These are phyloP conservation scores for Kurtzmaniella cleridarum DNA, from an alignment of 805 yeast genomes.

Conservation along the genomic window DNA sequence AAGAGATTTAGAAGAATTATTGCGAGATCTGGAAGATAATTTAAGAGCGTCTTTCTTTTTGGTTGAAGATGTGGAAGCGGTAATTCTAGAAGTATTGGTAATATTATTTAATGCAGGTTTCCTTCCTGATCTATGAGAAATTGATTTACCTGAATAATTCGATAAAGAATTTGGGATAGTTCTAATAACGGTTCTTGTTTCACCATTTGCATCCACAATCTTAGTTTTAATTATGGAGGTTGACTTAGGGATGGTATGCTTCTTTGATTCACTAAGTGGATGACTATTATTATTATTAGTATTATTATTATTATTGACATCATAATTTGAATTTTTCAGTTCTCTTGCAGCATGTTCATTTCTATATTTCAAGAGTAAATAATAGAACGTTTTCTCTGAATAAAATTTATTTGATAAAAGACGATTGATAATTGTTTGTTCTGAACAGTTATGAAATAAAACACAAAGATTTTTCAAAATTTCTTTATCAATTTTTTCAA, in stretches of 20 bases:
- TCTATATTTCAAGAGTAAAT: constrained; percentile 66
- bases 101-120: constrained; percentile 23
- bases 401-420: constrained; percentile 53
- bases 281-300: too few species aligned
- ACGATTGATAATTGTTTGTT: constrained; percentile 45
- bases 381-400: constrained; percentile 78
- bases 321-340: constrained; percentile 11
- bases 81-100: constrained; percentile 22
- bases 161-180: constrained; percentile 19
- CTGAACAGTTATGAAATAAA: constrained; percentile 74
- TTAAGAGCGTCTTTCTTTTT: constrained; percentile 27
- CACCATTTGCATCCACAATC: constrained; percentile 24
- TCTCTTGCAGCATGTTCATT: constrained; percentile 49
- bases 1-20: constrained; percentile 13
- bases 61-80: constrained; percentile 35
- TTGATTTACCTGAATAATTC: constrained; percentile 15
- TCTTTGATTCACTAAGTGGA: constrained; percentile 18
- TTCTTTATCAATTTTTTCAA: constrained; percentile 61
- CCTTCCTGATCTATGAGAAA: constrained; percentile 11
- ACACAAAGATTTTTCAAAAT: constrained; percentile 72
- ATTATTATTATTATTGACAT: constrained; percentile 21
- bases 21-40: constrained; percentile 20
- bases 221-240: constrained; percentile 38
- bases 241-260: constrained; percentile 33
- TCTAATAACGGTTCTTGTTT: constrained; percentile 17